These are phyloP conservation scores for Massarina eburnea DNA, from an alignment of 2,329 filamentous ascomycete species.

Conservation along the genomic window DNA sequence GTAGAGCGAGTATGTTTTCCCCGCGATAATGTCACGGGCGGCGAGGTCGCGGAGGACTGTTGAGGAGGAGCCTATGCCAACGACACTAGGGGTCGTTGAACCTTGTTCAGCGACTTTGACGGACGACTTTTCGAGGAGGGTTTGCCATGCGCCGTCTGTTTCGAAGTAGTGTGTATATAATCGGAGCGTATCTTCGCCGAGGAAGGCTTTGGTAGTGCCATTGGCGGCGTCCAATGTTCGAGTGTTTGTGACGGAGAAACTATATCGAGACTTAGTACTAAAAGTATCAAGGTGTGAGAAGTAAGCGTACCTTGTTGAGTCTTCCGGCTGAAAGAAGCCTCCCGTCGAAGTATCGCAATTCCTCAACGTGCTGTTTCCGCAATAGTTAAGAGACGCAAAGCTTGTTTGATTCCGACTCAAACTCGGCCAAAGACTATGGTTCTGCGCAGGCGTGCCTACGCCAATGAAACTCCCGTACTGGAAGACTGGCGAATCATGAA, in stretches of 20 bases:
- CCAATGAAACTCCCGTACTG: conserved; percentile 52
- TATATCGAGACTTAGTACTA: conserved; percentile 18
- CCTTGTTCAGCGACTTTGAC: conserved; percentile 39
- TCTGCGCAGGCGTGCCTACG: conserved; percentile 46
- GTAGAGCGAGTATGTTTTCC: conserved; percentile 47
- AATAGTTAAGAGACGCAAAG: conserved; percentile 41
- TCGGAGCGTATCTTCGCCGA: conserved; percentile 39
- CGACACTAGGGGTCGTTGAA: conserved; percentile 32
- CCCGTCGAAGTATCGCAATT: conserved; percentile 37
- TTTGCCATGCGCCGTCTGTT: conserved; percentile 41
- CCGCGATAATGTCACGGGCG: conserved; percentile 39
- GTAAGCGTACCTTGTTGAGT: conserved; percentile 35
- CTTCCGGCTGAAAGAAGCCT: conserved; percentile 34
- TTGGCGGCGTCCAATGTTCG: conserved; percentile 29
- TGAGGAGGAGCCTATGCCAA: conserved; percentile 46
- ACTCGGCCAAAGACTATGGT: conserved; percentile 49
- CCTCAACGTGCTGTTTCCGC: conserved; percentile 36
- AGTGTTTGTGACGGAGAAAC: conserved; percentile 26
- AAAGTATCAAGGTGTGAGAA: not conserved
- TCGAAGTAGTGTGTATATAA: conserved; percentile 47
- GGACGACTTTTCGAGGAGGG: conserved; percentile 35
- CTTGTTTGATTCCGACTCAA: conserved; percentile 47
- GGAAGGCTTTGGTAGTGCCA: conserved; percentile 28
- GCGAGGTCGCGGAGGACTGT: conserved; percentile 44
- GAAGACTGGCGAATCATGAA: conserved; percentile 42